These are phyloP conservation scores for Colletotrichum orbiculare DNA, from an alignment of 2,329 filamentous ascomycete genomes.

Conservation along the genomic window DNA sequence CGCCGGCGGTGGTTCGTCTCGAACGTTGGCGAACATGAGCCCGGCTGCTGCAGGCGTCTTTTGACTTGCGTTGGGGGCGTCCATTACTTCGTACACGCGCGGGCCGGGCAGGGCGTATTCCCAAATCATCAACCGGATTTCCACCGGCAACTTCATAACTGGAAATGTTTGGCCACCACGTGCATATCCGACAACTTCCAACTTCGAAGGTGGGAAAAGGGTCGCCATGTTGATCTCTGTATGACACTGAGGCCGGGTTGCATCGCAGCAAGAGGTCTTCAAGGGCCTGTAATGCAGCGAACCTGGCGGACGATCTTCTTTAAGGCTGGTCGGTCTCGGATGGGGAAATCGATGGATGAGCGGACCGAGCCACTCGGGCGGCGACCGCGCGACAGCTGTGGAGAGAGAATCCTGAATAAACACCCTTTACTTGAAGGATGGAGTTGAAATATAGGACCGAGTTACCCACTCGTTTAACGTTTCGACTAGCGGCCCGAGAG, in stretches of 20 bases:
- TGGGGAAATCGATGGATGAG: slow-evolving; percentile 22
- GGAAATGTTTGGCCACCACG: slow-evolving; percentile 19
- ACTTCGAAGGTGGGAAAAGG: slow-evolving; percentile 17
- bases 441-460: slow-evolving; percentile 33
- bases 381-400: slow-evolving; percentile 15
- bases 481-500: slow-evolving; percentile 35
- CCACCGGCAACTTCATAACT: slow-evolving; percentile 50
- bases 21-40: slow-evolving; percentile 59
- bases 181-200: slow-evolving; percentile 4
- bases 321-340: slow-evolving; percentile 26
- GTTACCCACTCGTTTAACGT: slow-evolving; percentile 33
- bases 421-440: slow-evolving; percentile 16
- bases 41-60: slow-evolving; percentile 53
- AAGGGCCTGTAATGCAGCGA: slow-evolving; percentile 20
- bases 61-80: slow-evolving; percentile 54
- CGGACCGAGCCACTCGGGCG: slow-evolving; percentile 28
- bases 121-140: slow-evolving; percentile 60
- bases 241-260: slow-evolving; percentile 27
- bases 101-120: slow-evolving; percentile 55
- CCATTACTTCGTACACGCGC: slow-evolving; percentile 59
- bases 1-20: slow-evolving; percentile 56
- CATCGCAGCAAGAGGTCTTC: slow-evolving; percentile 34
- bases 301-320: slow-evolving; percentile 33
- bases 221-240: slow-evolving; percentile 31
- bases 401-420: slow-evolving; percentile 9